Percentiles rank a stretch among this genome's conserved stretches.
Evolutionary conservation across 2,329 filamentous ascomycete species (phyloP).

Genomic region (Coniosporium tulheliwenetii): DNA sequence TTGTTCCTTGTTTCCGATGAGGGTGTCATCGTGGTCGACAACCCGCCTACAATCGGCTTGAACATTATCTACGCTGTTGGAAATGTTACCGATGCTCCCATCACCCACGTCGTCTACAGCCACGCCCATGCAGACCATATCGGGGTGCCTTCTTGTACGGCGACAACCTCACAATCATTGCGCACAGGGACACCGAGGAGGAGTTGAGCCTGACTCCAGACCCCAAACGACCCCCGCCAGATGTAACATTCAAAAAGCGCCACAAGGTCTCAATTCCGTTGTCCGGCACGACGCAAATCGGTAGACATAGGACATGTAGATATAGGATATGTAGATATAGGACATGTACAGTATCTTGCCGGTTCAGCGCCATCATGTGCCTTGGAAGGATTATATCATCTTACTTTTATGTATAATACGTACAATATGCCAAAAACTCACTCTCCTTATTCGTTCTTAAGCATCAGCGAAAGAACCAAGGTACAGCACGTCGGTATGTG

Average conservation of each 20-base stretch:
- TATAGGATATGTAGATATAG: too few relatives aligned
- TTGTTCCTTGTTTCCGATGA: slow-evolving; percentile 10
- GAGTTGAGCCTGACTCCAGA: slow-evolving; percentile 6
- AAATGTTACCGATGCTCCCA: slow-evolving; percentile 9
- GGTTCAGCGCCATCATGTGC: too few relatives aligned
- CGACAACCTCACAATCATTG: slow-evolving; percentile 7
- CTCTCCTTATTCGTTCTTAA: too few relatives aligned
- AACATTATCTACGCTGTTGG: slow-evolving; percentile 10
- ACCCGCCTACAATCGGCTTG: slow-evolving; percentile 11
- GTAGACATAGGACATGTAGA: too few relatives aligned
- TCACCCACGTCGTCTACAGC: slow-evolving; percentile 12
- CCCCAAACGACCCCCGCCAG: slow-evolving; percentile 9
- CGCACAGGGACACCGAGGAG: slow-evolving; percentile 8
- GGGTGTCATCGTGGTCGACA: slow-evolving; percentile 13
- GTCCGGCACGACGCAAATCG: too few relatives aligned
- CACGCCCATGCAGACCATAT: slow-evolving; percentile 13
- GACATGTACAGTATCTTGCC: too few relatives aligned
- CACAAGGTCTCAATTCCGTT: slow-evolving; percentile 1
- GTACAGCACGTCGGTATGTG: too few relatives aligned
- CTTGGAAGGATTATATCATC: too few relatives aligned
- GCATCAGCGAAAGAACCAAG: too few relatives aligned
- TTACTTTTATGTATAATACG: too few relatives aligned
- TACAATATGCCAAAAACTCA: too few relatives aligned
- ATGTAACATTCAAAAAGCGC: slow-evolving; percentile 6
- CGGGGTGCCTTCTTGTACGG: slow-evolving; percentile 8